phyloP scores from a whole-genome alignment of 2,329 filamentous ascomycete genomes.

The Aspergillus persii region DNA sequence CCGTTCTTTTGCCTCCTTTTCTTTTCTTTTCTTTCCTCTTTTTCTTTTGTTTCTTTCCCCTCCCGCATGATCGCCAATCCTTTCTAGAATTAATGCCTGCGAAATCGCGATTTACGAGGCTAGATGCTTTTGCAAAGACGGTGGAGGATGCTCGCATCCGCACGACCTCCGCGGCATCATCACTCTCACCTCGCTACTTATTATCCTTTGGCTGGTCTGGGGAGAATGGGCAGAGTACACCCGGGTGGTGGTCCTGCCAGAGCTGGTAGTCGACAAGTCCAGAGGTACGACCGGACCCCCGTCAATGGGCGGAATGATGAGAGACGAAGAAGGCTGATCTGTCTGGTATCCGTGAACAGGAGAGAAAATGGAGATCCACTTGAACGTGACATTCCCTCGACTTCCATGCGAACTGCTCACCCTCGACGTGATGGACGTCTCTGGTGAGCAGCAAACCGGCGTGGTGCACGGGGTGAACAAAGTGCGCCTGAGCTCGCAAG shows the following conservation, averaged over 20 bases:
- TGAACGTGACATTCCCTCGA: conserved; percentile 93
- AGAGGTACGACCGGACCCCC: conserved; percentile 60
- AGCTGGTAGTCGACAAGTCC: conserved; percentile 94
- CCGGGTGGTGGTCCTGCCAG: conserved; percentile 79
- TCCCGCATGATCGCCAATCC: conserved; percentile 29
- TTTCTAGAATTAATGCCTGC: conserved; percentile 63
- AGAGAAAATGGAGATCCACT: conserved; percentile 98
- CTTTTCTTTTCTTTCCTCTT: not conserved
- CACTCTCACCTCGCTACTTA: conserved; percentile 82
- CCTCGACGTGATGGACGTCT: conserved; percentile 98
- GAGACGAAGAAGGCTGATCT: conserved; percentile 8
- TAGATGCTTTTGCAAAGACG: conserved; percentile 98
- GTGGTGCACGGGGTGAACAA: conserved; percentile 91
- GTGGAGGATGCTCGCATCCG: conserved; percentile 96
- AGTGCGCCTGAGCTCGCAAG: conserved; percentile 70
- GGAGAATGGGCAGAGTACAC: conserved; percentile 96
- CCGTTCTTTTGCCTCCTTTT: not conserved
- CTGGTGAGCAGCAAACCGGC: conserved; percentile 91
- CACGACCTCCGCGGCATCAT: conserved; percentile 92
- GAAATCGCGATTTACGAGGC: conserved; percentile 91
- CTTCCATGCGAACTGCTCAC: conserved; percentile 94
- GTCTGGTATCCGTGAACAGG: conserved; percentile 49
- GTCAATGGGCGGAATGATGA: not conserved
- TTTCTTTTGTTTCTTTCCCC: conserved; percentile 1
- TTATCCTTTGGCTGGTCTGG: conserved; percentile 85